Base-by-base conservation (phyloP, 805 yeast species). In the Candida manassasensis region DNA sequence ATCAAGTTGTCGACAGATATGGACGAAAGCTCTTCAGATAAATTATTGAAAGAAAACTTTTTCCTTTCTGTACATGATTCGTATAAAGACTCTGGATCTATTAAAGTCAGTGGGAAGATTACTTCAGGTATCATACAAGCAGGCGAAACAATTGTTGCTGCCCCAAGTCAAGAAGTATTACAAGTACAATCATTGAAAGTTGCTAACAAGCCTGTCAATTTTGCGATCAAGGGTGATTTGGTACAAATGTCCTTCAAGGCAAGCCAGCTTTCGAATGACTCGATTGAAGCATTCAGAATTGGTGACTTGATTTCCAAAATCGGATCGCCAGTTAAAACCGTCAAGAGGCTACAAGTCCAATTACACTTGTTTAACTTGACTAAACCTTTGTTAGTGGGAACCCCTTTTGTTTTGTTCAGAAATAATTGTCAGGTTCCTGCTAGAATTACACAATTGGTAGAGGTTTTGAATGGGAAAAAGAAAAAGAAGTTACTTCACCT, bases 371-470 rank as follows among this genome's bases (percentile, higher is more conserved):
- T 67, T 46, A 58, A 67, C 40, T 53, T 79, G 48, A 69, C 69
- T 22, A 70, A 84, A 44, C 96, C 96, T 0, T 58, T 88, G 30
- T 61, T 88, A 27, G 79, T 81, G 10, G 96, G 97, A 6, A 71
- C 94, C 0, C 81, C 89, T 27, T 71, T 87, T 44, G 74, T 86
- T 27, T 55, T 86, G 35, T 87, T 88, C 59, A 71, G 89, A 41
- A 88, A 89, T 42, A 79, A 85, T 38, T 70, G 77, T 17, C 77
- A 81, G 28, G 75, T 77, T 27, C 85, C 93, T 2, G 87, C 87
- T 4, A 73, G 79, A 43, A 61, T 88, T 14, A 50, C 67, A 28
- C 71, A 71, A 40, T 69, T 79, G 45, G 34, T 61, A 11, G 51
- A 43, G 21, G 45, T 57, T 11, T 48, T 46, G 4, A 55, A 57